These are phyloP conservation scores for Voacanga thouarsii DNA, from an alignment of 257 asterid genomes.

Conservation along the genomic window DNA sequence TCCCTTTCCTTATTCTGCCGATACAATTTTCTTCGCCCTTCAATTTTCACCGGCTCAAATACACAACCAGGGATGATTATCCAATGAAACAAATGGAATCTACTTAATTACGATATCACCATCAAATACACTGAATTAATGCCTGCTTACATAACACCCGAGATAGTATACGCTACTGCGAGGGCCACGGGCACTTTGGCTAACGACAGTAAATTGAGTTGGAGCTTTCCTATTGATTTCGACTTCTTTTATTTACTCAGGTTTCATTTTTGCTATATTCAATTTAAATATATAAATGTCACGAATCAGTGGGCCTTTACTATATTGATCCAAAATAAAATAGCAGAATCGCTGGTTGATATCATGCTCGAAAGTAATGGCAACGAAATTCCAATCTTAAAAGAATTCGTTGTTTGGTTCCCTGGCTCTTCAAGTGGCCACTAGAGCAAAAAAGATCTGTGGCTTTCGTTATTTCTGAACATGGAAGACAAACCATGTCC, in stretches of 20 bases:
- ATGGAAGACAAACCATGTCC: background rate
- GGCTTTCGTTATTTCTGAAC: constrained; percentile 35
- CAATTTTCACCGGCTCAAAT: no score
- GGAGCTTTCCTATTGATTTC: constrained; percentile 48
- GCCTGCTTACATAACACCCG: constrained; percentile 48
- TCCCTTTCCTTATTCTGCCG: no score
- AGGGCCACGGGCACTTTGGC: constrained; percentile 20
- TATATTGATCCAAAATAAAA: constrained; percentile 22
- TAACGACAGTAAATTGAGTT: constrained; percentile 12
- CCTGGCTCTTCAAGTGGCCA: constrained; percentile 9
- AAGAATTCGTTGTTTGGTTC: constrained; percentile 34
- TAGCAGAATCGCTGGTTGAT: constrained; percentile 20
- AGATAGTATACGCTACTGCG: constrained; percentile 29
- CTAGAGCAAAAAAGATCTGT: constrained; percentile 20
- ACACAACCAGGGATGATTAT: no score
- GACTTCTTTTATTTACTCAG: constrained; percentile 47
- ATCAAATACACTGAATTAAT: constrained; percentile 23
- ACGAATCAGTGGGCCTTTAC: constrained; percentile 24
- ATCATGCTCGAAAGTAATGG: constrained; percentile 24
- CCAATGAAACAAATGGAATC: background rate
- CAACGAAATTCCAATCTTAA: constrained; percentile 27
- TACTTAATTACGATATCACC: background rate
- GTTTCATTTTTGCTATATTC: constrained; percentile 52
- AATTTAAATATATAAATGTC: background rate
- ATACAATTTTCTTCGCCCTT: no score